Conservation (phyloP, 1,139 yeast species). For the Suhomyces guaymorum region DNA sequence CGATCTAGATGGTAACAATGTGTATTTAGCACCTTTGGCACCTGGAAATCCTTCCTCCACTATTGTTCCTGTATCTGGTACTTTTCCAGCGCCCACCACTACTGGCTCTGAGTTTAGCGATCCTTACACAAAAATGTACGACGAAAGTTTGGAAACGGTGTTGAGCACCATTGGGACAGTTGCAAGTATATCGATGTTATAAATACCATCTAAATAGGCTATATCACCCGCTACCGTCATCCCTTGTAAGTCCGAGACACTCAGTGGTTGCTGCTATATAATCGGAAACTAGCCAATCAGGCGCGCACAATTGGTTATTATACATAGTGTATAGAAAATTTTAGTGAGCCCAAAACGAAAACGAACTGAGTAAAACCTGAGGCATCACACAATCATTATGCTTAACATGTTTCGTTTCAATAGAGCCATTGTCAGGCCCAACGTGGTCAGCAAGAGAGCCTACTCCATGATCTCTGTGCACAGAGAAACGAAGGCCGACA, state of each 20-base stretch:
- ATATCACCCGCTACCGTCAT: not conserved
- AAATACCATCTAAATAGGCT: no score
- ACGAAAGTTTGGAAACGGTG: slow-evolving; percentile 16
- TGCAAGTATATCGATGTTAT: no score
- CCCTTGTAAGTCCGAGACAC: not conserved
- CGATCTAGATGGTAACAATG: slow-evolving; percentile 21
- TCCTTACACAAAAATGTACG: slow-evolving; percentile 20
- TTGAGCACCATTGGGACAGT: no score
- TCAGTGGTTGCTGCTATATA: slow-evolving; percentile 1
- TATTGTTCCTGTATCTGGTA: slow-evolving; percentile 3
- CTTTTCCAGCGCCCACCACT: slow-evolving; percentile 6
- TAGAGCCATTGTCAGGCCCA: slow-evolving; percentile 14
- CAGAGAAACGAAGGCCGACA: slow-evolving; percentile 70
- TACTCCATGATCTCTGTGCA: slow-evolving; percentile 62
- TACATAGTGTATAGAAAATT: slow-evolving; percentile 12
- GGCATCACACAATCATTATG: no score
- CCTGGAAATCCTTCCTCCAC: not conserved
- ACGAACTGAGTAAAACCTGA: slow-evolving; percentile 1
- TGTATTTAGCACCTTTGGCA: slow-evolving; percentile 19
- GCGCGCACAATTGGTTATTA: slow-evolving; percentile 17
- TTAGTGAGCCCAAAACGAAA: slow-evolving; percentile 8
- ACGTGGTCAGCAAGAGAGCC: slow-evolving; percentile 23
- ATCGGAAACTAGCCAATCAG: slow-evolving; percentile 24
- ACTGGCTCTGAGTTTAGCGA: slow-evolving; percentile 9
- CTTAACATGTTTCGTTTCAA: slow-evolving; percentile 18